Evolutionary conservation across 2,329 filamentous ascomycete species (phyloP).

Genomic region (Fusarium denticulatum): DNA sequence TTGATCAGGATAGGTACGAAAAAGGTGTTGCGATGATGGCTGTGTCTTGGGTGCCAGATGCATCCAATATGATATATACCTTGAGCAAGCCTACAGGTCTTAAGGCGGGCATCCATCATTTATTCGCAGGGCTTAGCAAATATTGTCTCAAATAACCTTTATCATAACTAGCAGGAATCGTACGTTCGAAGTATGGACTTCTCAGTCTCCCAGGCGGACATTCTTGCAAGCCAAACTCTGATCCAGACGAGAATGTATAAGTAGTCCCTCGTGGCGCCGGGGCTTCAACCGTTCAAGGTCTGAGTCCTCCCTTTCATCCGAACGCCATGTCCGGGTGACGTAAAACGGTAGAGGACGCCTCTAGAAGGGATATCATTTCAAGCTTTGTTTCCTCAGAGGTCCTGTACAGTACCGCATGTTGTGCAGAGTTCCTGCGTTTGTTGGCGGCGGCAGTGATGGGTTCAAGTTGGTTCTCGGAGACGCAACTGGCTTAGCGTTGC

Average conservation of each 20-base stretch:
- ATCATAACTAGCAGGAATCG: neutral
- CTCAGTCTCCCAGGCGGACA: neutral
- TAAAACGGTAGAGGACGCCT: conserved; percentile 37
- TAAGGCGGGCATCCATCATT: conserved; percentile 1
- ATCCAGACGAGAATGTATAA: conserved; percentile 3
- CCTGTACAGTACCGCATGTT: conserved; percentile 24
- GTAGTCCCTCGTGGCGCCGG: conserved; percentile 32
- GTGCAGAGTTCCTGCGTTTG: conserved; percentile 41
- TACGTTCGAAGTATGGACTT: conserved; percentile 6
- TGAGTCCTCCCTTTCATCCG: conserved; percentile 26
- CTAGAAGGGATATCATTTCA: conserved; percentile 18
- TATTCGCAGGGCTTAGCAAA: conserved; percentile 17
- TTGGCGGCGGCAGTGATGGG: conserved; percentile 29
- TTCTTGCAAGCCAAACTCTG: conserved; percentile 1
- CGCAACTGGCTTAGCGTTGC: conserved; percentile 32
- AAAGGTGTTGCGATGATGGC: conserved; percentile 11
- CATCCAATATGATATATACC: neutral
- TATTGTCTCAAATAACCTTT: conserved; percentile 5
- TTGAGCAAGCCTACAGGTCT: neutral
- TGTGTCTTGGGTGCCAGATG: neutral
- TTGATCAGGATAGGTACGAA: conserved; percentile 4
- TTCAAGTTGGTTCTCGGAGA: conserved; percentile 25
- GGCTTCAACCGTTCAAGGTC: conserved; percentile 36
- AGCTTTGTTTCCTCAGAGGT: conserved; percentile 27
- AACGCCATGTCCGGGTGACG: conserved; percentile 29